These are phyloP conservation scores for Aspergillus pseudoglaucus DNA, from an alignment of 2,329 filamentous ascomycete genomes.

Conservation along the genomic window DNA sequence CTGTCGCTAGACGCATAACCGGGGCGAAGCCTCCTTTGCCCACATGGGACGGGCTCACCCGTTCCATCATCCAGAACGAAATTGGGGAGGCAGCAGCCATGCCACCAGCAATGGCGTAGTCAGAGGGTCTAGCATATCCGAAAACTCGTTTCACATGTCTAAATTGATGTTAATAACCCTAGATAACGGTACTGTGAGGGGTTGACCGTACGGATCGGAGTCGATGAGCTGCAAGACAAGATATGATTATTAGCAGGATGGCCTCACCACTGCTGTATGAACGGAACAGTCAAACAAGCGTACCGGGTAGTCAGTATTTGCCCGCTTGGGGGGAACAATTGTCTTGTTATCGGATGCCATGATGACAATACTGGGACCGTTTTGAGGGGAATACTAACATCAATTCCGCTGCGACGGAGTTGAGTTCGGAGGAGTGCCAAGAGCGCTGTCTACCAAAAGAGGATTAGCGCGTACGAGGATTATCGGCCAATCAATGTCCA, in stretches of 20 bases:
- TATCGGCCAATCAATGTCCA: background rate
- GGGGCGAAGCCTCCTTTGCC: conserved; percentile 75
- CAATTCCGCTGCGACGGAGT: conserved; percentile 15
- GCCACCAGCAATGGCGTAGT: conserved; percentile 66
- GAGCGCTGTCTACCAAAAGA: conserved; percentile 3
- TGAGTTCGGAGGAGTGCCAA: conserved; percentile 24
- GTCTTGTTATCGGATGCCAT: conserved; percentile 36
- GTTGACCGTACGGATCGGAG: conserved; percentile 79
- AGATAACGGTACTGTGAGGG: conserved; percentile 6
- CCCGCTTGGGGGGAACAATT: conserved; percentile 67
- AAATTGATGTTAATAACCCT: conserved; percentile 25
- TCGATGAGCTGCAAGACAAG: conserved; percentile 74
- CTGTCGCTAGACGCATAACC: conserved; percentile 71
- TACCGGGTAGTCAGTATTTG: conserved; percentile 82
- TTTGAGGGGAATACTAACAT: background rate
- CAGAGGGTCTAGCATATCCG: conserved; percentile 74
- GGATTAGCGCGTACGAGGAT: conserved; percentile 5
- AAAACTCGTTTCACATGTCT: conserved; percentile 90
- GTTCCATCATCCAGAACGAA: conserved; percentile 73
- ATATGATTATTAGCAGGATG: conserved; percentile 11
- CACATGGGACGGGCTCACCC: conserved; percentile 74
- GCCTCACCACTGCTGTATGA: background rate
- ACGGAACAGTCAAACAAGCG: conserved; percentile 32
- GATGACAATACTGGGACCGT: conserved; percentile 6
- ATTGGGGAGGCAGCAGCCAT: conserved; percentile 67